Evolutionary conservation across 495 filamentous ascomycete species (phyloP).

Genomic region (Clavariopsis aquatica): DNA sequence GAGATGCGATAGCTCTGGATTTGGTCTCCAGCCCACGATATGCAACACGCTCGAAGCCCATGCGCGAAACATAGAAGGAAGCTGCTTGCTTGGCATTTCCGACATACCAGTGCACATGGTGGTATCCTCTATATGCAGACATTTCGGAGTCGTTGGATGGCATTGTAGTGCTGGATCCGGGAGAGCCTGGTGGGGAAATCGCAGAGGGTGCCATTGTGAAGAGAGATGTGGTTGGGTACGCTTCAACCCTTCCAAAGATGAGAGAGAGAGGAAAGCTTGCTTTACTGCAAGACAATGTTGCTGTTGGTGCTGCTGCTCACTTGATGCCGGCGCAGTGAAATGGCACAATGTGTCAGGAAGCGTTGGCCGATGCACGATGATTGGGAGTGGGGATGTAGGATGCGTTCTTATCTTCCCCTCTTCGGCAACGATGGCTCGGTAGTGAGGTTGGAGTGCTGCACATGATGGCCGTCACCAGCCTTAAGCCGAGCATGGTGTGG

Average conservation of each 20-base stretch:
- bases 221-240: conserved; percentile 22
- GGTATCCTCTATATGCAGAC: conserved; percentile 70
- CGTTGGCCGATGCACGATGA: not conserved
- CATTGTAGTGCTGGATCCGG: conserved; percentile 46
- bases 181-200: conserved; percentile 50
- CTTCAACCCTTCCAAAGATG: conserved; percentile 24
- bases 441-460: not conserved
- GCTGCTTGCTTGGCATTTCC: conserved; percentile 94
- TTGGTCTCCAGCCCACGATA: conserved; percentile 88
- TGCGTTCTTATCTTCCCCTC: not conserved
- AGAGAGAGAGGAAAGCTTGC: not conserved
- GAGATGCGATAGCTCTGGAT: conserved; percentile 68
- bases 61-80: conserved; percentile 77
- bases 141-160: conserved; percentile 43
- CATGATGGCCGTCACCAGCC: no score
- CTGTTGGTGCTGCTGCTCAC: not conserved
- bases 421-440: not conserved
- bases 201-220: conserved; percentile 72
- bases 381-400: not conserved
- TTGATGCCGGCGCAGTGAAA: not conserved
- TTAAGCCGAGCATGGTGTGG: not conserved
- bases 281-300: not conserved
- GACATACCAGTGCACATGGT: conserved; percentile 91
- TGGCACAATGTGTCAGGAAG: no score
- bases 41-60: conserved; percentile 79